Conservation (phyloP, 371 early-diverging fungal species). For the Thermomucor indicae-seudaticae region DNA sequence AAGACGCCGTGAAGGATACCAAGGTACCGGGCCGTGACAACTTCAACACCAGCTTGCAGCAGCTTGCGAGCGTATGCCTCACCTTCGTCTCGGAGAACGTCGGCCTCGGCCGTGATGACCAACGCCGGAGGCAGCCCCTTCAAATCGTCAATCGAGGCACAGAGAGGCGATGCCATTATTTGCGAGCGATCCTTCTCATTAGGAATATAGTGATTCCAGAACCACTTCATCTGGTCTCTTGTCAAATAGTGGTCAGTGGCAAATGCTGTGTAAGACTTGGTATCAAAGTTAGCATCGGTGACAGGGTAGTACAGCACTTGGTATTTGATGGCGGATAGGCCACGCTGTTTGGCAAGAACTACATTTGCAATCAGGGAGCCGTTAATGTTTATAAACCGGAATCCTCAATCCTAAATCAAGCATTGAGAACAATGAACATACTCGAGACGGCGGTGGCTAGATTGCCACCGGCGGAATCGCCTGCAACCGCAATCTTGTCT, state of each 20-base stretch:
- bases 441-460: constrained; percentile 10
- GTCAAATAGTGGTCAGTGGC: constrained; percentile 10
- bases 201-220: constrained; percentile 16
- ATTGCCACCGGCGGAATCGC: constrained; percentile 22
- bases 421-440: constrained; percentile 2
- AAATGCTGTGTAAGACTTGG: constrained; percentile 13
- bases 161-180: constrained; percentile 9
- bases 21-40: constrained; percentile 12
- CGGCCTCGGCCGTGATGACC: constrained; percentile 25
- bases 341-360: constrained; percentile 27
- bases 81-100: constrained; percentile 30
- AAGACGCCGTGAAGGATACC: constrained; percentile 8
- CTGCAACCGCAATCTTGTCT: constrained; percentile 9
- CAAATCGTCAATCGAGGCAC: constrained; percentile 15
- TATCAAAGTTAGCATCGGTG: constrained; percentile 10
- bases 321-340: constrained; percentile 8
- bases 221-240: constrained; percentile 7
- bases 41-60: constrained; percentile 18
- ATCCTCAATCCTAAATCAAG: background rate
- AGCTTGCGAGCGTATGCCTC: constrained; percentile 23
- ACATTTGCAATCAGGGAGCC: background rate
- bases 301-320: constrained; percentile 35
- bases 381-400: background rate
- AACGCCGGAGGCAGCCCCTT: constrained; percentile 27
- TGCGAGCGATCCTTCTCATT: background rate